phyloP scores from a whole-genome alignment of 441 rosid genomes.

The Croton setiger region DNA sequence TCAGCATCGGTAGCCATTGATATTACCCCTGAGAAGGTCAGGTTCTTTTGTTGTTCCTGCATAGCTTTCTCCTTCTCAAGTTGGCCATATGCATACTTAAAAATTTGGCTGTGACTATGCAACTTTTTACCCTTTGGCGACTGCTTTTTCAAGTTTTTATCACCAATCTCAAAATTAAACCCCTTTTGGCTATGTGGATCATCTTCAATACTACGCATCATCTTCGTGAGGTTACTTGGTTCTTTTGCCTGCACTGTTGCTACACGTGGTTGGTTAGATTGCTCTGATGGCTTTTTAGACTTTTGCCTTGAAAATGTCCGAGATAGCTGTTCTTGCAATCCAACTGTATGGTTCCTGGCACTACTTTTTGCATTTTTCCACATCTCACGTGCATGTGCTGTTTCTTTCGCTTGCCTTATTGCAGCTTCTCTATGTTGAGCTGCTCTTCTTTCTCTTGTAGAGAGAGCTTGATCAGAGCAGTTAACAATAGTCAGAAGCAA shows the following conservation, averaged over 20 bases:
- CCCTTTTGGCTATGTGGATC: conserved; percentile 33
- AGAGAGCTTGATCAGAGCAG: conserved; percentile 89
- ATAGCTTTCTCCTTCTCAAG: conserved; percentile 82
- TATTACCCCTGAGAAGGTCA: conserved; percentile 76
- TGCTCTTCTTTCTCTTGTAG: conserved; percentile 64
- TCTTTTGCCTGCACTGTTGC: conserved; percentile 37
- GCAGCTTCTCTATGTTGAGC: conserved; percentile 88
- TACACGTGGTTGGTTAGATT: conserved; percentile 19
- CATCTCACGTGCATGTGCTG: conserved; percentile 73
- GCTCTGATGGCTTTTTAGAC: conserved; percentile 31
- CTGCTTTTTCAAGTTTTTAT: conserved; percentile 43
- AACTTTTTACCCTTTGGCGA: conserved; percentile 46
- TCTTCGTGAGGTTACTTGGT: conserved; percentile 33
- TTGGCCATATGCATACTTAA: conserved; percentile 73
- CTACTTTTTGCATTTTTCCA: conserved; percentile 75
- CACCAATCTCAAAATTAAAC: conserved; percentile 38
- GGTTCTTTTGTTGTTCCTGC: conserved; percentile 50
- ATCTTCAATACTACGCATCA: conserved; percentile 34
- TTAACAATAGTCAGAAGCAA: conserved; percentile 78
- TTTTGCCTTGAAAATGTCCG: conserved; percentile 61
- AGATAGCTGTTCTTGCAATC: conserved; percentile 56
- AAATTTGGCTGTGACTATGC: conserved; percentile 62
- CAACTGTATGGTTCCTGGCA: conserved; percentile 58
- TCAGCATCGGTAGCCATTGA: conserved; percentile 63
- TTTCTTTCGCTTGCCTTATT: conserved; percentile 66